A percentile compares a stretch with the other conserved stretches of the same genome.
Conservation (phyloP, 78 protist species). For the Dictyostelium brefeldianum region DNA sequence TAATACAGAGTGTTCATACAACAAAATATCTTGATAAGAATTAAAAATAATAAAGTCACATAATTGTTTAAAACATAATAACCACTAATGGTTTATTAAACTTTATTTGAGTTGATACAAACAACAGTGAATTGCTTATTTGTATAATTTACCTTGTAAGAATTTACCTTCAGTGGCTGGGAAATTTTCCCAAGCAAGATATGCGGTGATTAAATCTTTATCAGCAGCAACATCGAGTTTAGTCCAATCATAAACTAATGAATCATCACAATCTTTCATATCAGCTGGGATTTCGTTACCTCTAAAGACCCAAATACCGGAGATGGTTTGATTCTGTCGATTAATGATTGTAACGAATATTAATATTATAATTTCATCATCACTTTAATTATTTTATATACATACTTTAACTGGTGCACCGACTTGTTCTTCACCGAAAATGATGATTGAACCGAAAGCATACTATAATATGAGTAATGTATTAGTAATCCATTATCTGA, state of each 20-base stretch:
- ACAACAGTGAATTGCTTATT: conserved; percentile 53
- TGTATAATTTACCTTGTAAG: conserved; percentile 89
- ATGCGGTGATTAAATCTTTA: conserved; percentile 60
- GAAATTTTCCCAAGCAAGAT: conserved; percentile 84
- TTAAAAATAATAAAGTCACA: too few species aligned
- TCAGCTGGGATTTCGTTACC: conserved; percentile 84
- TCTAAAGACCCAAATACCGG: conserved; percentile 85
- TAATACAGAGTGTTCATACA: too few species aligned
- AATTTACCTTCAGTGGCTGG: conserved; percentile 54
- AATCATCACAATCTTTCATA: conserved; percentile 87
- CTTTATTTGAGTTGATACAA: too few species aligned
- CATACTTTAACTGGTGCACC: conserved; percentile 2
- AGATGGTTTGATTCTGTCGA: conserved; percentile 70
- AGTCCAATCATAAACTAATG: conserved; percentile 79
- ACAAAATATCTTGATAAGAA: too few species aligned
- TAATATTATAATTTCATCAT: too few species aligned
- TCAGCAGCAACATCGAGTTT: conserved; percentile 37
- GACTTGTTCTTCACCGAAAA: conserved; percentile 77
- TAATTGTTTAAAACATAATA: too few species aligned
- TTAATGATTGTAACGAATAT: too few species aligned
- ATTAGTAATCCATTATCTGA: too few species aligned
- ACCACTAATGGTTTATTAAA: too few species aligned
- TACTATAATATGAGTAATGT: too few species aligned
- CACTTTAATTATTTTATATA: too few species aligned
- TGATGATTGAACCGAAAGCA: conserved; percentile 80